A percentile compares a stretch with the other conserved stretches of the same genome.
These are phyloP conservation scores for Acanthamoeba healyi DNA, from an alignment of 208 protist species.

Conservation along the genomic window DNA sequence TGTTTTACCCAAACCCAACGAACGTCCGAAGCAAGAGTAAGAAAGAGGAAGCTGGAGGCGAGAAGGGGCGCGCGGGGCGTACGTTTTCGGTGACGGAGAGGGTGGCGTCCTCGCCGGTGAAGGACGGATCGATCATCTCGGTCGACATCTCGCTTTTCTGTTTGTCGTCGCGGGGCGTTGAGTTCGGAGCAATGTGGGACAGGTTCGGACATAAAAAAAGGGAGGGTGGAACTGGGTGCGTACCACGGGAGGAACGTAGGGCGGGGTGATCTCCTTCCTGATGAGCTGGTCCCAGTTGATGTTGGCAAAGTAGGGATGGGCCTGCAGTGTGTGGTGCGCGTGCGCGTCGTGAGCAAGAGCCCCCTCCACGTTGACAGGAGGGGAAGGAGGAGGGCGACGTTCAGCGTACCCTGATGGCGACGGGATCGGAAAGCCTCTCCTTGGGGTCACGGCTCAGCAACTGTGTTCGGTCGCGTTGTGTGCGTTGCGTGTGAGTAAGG, in stretches of 20 bases:
- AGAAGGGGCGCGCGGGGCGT: not conserved
- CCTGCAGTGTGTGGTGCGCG: not conserved
- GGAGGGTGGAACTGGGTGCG: no score
- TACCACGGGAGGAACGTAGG: conserved; percentile 43
- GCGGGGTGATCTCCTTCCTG: conserved; percentile 22
- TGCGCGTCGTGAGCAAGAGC: not conserved
- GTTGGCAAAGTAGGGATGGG: conserved; percentile 82
- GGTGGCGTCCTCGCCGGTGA: not conserved
- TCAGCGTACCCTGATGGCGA: not conserved
- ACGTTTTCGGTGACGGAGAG: not conserved
- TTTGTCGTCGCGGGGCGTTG: not conserved
- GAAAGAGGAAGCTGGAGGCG: not conserved
- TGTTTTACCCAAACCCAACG: no score
- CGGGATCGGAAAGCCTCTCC: conserved; percentile 58
- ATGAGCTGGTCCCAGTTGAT: conserved; percentile 86
- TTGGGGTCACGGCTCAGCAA: conserved; percentile 79
- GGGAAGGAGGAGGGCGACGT: no score
- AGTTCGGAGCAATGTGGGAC: no score
- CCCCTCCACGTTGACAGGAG: no score
- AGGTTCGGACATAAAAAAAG: no score
- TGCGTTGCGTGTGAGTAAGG: not conserved
- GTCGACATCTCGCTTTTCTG: not conserved
- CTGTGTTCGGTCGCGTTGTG: not conserved
- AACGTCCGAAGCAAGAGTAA: not conserved
- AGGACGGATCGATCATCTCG: conserved; percentile 29